phyloP scores from a whole-genome alignment of 148 eudicot genomes.

The Fagopyrum tataricum region DNA sequence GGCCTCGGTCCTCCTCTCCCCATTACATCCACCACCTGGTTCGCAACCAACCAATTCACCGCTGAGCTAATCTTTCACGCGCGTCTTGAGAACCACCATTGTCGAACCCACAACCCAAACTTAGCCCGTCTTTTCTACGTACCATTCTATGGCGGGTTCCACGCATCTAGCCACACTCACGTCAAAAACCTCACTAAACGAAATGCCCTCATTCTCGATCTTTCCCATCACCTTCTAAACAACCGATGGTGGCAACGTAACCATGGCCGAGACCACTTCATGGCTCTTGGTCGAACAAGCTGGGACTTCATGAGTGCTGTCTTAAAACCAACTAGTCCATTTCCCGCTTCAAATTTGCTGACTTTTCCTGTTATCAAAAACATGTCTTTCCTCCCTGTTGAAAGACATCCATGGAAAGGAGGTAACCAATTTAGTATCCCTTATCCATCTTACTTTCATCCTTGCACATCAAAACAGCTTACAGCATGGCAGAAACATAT shows the following conservation, averaged over 20 bases:
- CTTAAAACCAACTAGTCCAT: slow-evolving; percentile 33
- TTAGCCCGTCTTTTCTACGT: slow-evolving; percentile 67
- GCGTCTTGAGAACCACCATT: slow-evolving; percentile 41
- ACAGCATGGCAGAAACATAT: slow-evolving; percentile 54
- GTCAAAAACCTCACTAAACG: slow-evolving; percentile 45
- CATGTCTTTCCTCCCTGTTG: slow-evolving; percentile 44
- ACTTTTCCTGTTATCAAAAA: slow-evolving; percentile 50
- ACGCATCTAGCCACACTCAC: slow-evolving; percentile 20
- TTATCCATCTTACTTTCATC: slow-evolving; percentile 90
- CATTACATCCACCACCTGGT: background rate
- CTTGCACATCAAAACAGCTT: slow-evolving; percentile 28
- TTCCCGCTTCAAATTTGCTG: slow-evolving; percentile 45
- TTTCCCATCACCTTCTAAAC: slow-evolving; percentile 39
- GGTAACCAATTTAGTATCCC: slow-evolving; percentile 52
- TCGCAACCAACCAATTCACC: slow-evolving; percentile 70
- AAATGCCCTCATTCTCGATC: background rate
- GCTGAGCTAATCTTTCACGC: slow-evolving; percentile 57
- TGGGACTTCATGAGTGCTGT: slow-evolving; percentile 74
- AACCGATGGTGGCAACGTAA: slow-evolving; percentile 32
- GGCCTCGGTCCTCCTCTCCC: slow-evolving; percentile 4
- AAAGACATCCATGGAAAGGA: slow-evolving; percentile 33
- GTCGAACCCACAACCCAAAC: slow-evolving; percentile 47
- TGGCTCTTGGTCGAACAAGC: slow-evolving; percentile 57
- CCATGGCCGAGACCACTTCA: slow-evolving; percentile 59
- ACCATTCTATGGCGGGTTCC: slow-evolving; percentile 76